Conservation (phyloP, 2,329 filamentous ascomycete species). For the Ceratocystis alfenasii region DNA sequence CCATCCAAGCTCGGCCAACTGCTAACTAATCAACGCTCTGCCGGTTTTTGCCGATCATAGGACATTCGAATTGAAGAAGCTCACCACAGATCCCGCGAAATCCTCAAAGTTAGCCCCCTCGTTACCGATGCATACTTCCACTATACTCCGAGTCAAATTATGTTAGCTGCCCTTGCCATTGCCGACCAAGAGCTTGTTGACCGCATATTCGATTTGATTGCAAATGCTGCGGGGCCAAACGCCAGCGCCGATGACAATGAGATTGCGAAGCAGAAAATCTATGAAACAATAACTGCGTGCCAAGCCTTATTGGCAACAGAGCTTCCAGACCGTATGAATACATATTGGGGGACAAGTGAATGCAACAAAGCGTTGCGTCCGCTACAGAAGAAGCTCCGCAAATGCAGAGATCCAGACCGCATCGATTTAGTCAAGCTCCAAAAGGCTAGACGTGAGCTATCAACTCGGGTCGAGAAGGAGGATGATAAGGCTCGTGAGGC, state of each 20-base stretch:
- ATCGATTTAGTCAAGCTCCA: constrained; percentile 60
- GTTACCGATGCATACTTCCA: constrained; percentile 96
- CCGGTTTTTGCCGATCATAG: constrained; percentile 19
- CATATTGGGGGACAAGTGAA: constrained; percentile 43
- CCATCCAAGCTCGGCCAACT: not conserved
- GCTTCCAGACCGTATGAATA: constrained; percentile 42
- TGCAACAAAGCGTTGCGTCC: constrained; percentile 41
- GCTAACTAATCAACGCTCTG: not conserved
- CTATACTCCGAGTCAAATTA: constrained; percentile 88
- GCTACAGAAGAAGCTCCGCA: constrained; percentile 56
- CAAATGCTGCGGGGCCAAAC: constrained; percentile 28
- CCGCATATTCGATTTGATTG: constrained; percentile 19
- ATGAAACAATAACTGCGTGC: constrained; percentile 40
- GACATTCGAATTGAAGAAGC: constrained; percentile 44
- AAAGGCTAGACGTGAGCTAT: constrained; percentile 47
- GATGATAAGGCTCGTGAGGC: constrained; percentile 34
- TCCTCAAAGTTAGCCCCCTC: constrained; percentile 67
- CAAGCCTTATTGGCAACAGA: constrained; percentile 45
- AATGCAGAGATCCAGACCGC: constrained; percentile 62
- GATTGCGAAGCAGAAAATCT: constrained; percentile 36
- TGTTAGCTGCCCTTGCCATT: constrained; percentile 67
- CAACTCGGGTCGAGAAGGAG: constrained; percentile 32
- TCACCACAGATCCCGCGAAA: constrained; percentile 58
- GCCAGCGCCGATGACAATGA: constrained; percentile 27
- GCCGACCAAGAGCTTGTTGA: constrained; percentile 55